Evolutionary conservation across 1,139 yeast species (phyloP).

Genomic region (Hanseniaspora uvarum): DNA sequence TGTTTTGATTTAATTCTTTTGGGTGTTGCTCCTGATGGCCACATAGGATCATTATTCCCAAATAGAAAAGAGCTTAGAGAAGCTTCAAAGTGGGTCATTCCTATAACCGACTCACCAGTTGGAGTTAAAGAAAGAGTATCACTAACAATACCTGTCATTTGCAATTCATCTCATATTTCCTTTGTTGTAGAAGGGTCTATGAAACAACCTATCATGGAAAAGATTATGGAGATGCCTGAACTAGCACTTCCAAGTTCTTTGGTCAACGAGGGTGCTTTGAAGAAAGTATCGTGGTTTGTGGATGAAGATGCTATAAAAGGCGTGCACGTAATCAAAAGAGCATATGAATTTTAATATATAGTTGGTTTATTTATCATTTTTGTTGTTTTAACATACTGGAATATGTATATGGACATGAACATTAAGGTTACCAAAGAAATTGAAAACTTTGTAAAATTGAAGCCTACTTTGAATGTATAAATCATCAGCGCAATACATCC

Average conservation of each 20-base stretch:
- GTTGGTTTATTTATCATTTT: constrained; percentile 1
- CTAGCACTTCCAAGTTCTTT: constrained; percentile 90
- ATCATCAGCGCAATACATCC: constrained; percentile 45
- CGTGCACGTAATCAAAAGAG: constrained; percentile 31
- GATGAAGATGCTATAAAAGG: constrained; percentile 91
- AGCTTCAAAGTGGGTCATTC: constrained; percentile 90
- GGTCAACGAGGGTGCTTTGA: constrained; percentile 93
- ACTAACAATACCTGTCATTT: constrained; percentile 84
- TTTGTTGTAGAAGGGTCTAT: constrained; percentile 94
- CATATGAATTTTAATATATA: constrained; percentile 24
- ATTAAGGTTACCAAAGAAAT: constrained; percentile 28
- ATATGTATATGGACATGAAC: constrained; percentile 27
- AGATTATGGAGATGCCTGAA: constrained; percentile 94
- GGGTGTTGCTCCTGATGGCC: constrained; percentile 99
- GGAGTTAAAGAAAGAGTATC: constrained; percentile 86
- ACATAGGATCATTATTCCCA: constrained; percentile 90
- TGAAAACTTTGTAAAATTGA: constrained; percentile 31
- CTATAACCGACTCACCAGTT: constrained; percentile 84
- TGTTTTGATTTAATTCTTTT: constrained; percentile 80
- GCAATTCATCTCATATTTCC: constrained; percentile 85
- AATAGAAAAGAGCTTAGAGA: constrained; percentile 77
- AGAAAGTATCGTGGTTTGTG: constrained; percentile 94
- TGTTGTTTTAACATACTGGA: constrained; percentile 22
- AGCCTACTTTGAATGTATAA: constrained; percentile 31
- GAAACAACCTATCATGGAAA: constrained; percentile 85